Conservation (phyloP, 371 early-diverging fungal species). For the Mucor irregularis region DNA sequence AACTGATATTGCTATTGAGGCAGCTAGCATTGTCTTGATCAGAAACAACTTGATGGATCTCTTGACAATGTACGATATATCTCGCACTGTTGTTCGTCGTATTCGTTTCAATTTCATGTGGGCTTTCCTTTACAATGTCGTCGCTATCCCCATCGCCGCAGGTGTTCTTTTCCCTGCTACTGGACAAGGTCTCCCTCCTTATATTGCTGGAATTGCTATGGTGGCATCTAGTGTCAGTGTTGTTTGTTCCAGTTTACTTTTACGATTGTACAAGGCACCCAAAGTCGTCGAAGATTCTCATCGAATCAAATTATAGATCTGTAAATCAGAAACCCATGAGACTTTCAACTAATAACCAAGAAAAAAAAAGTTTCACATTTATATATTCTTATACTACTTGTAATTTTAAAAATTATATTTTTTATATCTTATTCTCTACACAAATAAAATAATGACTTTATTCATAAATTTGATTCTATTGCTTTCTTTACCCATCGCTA, state of each 20-base stretch:
- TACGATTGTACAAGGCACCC: conserved; percentile 57
- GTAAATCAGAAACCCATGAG: conserved; percentile 7
- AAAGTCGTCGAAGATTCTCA: conserved; percentile 16
- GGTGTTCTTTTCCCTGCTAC: conserved; percentile 68
- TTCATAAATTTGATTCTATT: not conserved
- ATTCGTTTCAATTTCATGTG: conserved; percentile 80
- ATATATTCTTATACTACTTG: not conserved
- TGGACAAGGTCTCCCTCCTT: conserved; percentile 60
- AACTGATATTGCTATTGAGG: conserved; percentile 81
- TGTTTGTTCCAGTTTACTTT: conserved; percentile 66
- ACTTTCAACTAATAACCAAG: not conserved
- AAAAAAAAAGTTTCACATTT: not conserved
- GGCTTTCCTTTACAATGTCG: conserved; percentile 78
- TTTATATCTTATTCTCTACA: not conserved
- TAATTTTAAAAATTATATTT: not conserved
- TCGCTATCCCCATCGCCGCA: conserved; percentile 82
- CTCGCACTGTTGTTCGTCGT: conserved; percentile 62
- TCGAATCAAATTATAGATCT: conserved; percentile 14
- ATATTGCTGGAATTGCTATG: conserved; percentile 84
- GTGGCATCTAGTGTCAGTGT: conserved; percentile 78
- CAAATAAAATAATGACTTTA: not conserved
- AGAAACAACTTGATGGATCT: conserved; percentile 72
- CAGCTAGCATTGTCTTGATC: conserved; percentile 75
- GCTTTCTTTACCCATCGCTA: conserved; percentile 1
- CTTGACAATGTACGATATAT: conserved; percentile 64